These are phyloP conservation scores for Nitzschia sp. DNA, from an alignment of 108 stramenopile species.

Conservation along the genomic window DNA sequence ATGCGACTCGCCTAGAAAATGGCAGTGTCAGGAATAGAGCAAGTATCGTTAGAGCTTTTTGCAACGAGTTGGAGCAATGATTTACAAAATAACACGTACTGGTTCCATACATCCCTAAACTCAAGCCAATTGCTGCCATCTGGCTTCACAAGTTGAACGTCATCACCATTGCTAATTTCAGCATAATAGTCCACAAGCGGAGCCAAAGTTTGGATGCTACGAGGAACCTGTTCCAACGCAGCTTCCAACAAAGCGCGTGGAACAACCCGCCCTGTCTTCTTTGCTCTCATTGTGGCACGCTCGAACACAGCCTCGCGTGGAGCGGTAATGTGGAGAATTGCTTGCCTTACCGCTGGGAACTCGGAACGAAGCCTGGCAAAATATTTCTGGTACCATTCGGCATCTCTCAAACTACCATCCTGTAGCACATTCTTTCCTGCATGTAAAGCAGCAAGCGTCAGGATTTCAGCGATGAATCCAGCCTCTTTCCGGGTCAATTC, in stretches of 20 bases:
- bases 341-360: conserved; percentile 76
- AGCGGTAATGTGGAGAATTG: conserved; percentile 80
- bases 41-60: no score
- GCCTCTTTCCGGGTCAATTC: conserved; percentile 81
- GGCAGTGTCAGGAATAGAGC: no score
- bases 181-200: conserved; percentile 75
- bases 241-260: conserved; percentile 62
- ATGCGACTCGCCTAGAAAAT: no score
- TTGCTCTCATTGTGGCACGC: conserved; percentile 67
- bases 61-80: no score
- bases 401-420: conserved; percentile 81
- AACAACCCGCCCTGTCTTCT: conserved; percentile 70
- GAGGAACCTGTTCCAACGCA: conserved; percentile 78
- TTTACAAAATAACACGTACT: conserved; percentile 45
- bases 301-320: conserved; percentile 66
- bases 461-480: conserved; percentile 73
- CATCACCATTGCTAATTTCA: conserved; percentile 68
- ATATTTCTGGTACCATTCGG: conserved; percentile 73
- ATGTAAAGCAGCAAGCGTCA: conserved; percentile 75
- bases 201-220: conserved; percentile 58
- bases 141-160: conserved; percentile 60
- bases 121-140: conserved; percentile 60
- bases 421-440: conserved; percentile 79
- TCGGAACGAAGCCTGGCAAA: conserved; percentile 60
- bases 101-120: conserved; percentile 70